phyloP scores from a whole-genome alignment of 208 protist genomes.

The Novymonas esmeraldas region DNA sequence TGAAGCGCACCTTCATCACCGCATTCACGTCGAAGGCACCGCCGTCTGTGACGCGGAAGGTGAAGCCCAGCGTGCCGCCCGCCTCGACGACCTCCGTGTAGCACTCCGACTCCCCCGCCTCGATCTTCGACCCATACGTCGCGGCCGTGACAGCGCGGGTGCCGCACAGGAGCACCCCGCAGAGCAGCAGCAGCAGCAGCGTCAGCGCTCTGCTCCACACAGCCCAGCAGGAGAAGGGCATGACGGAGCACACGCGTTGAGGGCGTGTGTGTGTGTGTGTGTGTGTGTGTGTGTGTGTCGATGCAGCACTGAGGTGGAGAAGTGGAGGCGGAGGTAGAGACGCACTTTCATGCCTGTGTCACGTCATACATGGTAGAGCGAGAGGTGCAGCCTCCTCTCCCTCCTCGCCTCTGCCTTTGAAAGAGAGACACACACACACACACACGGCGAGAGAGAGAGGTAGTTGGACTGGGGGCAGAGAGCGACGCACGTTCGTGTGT shows the following conservation, averaged over 20 bases:
- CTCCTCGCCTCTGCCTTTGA: too few relatives aligned
- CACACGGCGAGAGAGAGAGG: too few relatives aligned
- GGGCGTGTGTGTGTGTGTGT: background rate
- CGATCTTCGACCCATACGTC: conserved; percentile 54
- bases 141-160: conserved; percentile 10
- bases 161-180: conserved; percentile 6
- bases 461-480: too few relatives aligned
- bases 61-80: conserved; percentile 61
- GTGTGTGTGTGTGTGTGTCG: background rate
- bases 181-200: conserved; percentile 12
- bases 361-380: too few relatives aligned
- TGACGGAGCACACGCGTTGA: background rate
- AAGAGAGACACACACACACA: too few relatives aligned
- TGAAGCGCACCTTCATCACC: conserved; percentile 40
- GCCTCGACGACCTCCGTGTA: conserved; percentile 67
- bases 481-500: too few relatives aligned
- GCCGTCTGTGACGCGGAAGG: conserved; percentile 75
- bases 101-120: conserved; percentile 57
- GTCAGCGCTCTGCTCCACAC: background rate
- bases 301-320: background rate
- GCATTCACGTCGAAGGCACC: conserved; percentile 74
- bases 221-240: background rate
- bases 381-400: too few relatives aligned
- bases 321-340: background rate
- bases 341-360: too few relatives aligned